Conservation (phyloP, 768 basidiomycete species). For the Suillus subluteus region DNA sequence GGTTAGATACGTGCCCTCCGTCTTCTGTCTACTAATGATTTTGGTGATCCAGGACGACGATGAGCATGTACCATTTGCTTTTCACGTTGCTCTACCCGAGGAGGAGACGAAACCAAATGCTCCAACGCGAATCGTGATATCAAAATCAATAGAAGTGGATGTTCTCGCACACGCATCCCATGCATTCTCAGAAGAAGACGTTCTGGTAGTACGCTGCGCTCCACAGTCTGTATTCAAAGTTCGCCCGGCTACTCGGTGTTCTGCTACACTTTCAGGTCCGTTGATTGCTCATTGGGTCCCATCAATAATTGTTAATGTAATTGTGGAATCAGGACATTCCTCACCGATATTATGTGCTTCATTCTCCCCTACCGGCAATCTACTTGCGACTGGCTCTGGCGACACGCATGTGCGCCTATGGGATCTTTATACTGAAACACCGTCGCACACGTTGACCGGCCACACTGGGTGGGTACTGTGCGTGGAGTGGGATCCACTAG, state of each 20-base stretch:
- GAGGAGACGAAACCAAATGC: conserved; percentile 48
- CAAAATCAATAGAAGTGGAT: conserved; percentile 83
- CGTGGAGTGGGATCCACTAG: conserved; percentile 96
- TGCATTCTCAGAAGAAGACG: conserved; percentile 81
- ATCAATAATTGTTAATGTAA: conserved; percentile 15
- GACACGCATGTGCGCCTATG: conserved; percentile 92
- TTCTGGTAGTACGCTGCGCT: conserved; percentile 86
- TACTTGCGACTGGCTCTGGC: conserved; percentile 94
- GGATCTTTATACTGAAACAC: conserved; percentile 93
- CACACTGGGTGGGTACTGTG: conserved; percentile 97
- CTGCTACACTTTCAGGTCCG: conserved; percentile 84
- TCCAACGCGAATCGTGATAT: conserved; percentile 80
- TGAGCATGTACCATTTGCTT: conserved; percentile 90
- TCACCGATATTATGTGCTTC: conserved; percentile 94
- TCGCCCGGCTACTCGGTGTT: conserved; percentile 91
- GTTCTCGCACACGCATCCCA: conserved; percentile 74
- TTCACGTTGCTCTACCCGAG: conserved; percentile 79
- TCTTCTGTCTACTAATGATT: not conserved
- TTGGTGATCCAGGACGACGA: conserved; percentile 48
- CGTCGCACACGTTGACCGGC: conserved; percentile 83
- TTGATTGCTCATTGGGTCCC: conserved; percentile 15
- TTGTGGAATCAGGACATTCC: conserved; percentile 66
- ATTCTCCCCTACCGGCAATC: conserved; percentile 90
- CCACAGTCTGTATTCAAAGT: conserved; percentile 97
- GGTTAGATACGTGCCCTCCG: conserved; percentile 44